Conservation (phyloP, 768 basidiomycete genomes). For the Agrocybe praecox region DNA sequence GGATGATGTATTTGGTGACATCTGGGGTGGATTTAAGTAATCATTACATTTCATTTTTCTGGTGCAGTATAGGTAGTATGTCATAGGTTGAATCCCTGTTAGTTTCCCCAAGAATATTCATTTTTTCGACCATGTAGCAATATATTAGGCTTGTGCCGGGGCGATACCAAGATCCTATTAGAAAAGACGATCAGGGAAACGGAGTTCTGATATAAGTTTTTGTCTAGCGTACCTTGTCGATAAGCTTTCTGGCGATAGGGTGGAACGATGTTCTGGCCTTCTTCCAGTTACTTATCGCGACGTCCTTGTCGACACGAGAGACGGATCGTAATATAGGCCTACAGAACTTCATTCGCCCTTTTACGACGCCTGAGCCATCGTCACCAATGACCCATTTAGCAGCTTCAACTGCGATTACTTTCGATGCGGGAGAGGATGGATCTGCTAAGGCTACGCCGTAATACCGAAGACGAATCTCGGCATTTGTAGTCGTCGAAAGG, state of each 20-base stretch:
- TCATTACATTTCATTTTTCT: neutral
- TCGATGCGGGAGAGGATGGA: conserved; percentile 46
- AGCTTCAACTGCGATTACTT: conserved; percentile 52
- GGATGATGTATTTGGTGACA: conserved; percentile 81
- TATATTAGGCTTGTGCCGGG: conserved; percentile 1
- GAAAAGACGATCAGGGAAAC: neutral
- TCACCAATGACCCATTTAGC: conserved; percentile 70
- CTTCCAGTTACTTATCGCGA: conserved; percentile 56
- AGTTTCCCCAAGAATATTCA: neutral
- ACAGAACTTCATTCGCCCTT: conserved; percentile 88
- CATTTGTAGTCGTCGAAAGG: conserved; percentile 59
- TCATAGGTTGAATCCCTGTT: neutral
- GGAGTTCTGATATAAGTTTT: neutral
- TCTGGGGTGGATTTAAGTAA: conserved; percentile 86
- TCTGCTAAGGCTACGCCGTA: conserved; percentile 70
- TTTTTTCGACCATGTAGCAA: neutral
- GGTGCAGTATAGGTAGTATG: neutral
- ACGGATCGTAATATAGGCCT: conserved; percentile 64
- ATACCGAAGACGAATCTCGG: conserved; percentile 79
- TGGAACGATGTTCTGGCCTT: conserved; percentile 61
- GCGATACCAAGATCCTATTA: conserved; percentile 16
- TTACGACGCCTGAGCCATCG: conserved; percentile 61
- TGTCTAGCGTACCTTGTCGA: conserved; percentile 61
- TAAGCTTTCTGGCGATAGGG: conserved; percentile 74
- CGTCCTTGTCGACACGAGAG: conserved; percentile 47